Conservation (phyloP, 495 filamentous ascomycete genomes). For the Daldinia grandis region DNA sequence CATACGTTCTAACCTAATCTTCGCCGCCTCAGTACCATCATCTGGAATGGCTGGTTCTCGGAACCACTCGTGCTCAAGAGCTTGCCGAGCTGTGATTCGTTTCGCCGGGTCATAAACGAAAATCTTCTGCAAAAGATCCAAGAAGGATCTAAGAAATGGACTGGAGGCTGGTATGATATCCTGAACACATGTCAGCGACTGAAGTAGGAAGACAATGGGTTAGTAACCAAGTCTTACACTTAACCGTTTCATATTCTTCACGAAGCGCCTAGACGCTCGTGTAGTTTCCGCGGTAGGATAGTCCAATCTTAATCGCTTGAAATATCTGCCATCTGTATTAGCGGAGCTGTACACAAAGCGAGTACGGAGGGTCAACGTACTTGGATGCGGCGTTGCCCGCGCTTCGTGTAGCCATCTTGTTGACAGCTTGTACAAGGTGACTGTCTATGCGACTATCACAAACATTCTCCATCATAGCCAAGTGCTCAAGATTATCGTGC, state of each 20-base stretch:
- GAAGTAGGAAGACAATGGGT: neutral
- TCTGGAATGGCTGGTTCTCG: slow-evolving; percentile 79
- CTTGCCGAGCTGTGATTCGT: slow-evolving; percentile 90
- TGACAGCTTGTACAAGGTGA: slow-evolving; percentile 78
- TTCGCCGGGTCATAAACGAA: slow-evolving; percentile 94
- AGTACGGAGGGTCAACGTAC: slow-evolving; percentile 62
- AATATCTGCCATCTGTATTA: slow-evolving; percentile 69
- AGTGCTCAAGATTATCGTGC: slow-evolving; percentile 95
- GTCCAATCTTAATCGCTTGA: slow-evolving; percentile 82
- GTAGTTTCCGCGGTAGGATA: slow-evolving; percentile 91
- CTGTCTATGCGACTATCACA: slow-evolving; percentile 77
- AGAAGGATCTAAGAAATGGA: slow-evolving; percentile 82
- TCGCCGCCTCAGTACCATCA: slow-evolving; percentile 92
- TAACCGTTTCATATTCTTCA: slow-evolving; percentile 91
- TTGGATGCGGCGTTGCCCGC: slow-evolving; percentile 79
- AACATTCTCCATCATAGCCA: slow-evolving; percentile 99
- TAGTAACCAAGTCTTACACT: slow-evolving; percentile 64
- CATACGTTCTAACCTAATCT: slow-evolving; percentile 68
- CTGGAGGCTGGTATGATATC: slow-evolving; percentile 86
- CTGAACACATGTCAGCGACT: slow-evolving; percentile 59
- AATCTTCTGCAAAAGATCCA: slow-evolving; percentile 87
- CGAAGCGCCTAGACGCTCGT: slow-evolving; percentile 88
- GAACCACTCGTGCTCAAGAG: slow-evolving; percentile 94
- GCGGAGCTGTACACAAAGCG: slow-evolving; percentile 2
- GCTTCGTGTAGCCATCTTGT: slow-evolving; percentile 66